Base-by-base conservation (phyloP, 306 rosid genomes). In the Cucurbita ficifolia region DNA sequence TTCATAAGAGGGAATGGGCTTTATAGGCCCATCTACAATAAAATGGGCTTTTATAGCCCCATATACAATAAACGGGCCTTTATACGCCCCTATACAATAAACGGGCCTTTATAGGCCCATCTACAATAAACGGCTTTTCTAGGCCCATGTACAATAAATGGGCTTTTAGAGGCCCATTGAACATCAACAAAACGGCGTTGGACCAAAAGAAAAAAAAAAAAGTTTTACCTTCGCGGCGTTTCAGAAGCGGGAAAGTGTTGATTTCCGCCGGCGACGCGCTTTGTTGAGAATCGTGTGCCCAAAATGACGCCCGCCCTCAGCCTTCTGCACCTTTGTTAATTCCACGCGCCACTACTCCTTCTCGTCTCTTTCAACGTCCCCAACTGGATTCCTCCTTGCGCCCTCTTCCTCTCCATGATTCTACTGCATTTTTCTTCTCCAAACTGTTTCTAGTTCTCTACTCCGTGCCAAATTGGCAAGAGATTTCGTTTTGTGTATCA, bases 1-100 rank as follows among this genome's bases (percentile, higher is more conserved):
- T 91, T 89, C 97, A 91, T 91, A 10, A 91, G 91, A 74, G 97
- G 96, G 79, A 60, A 61, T 1, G 42, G 68, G 68, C 7, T 61
- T 16, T 14, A 61, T 36, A 8, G 46, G 46, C 46, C 46, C 22
- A 61, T 36, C 46, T 40, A 4, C 0, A 8, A 8, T 36, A 61
- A 59, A 36, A 29, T 29, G 70, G 70, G 33, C 50, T 63, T 39
- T 10, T 1, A 2, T 2, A 29, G 10, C 51, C 70, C 51, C 70
- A 39, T 39, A 0, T 40, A 8, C 0, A 8, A 8, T 17, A 61
- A 60, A 61, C 2, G 42, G 68, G 46, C 7, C 35, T 36, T 16
- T 14, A 36, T 61, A 8, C 22, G 68, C 68, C 68, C 46, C 36
- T 36, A 13, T 40, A 8, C 0, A 8, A 8, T 7, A 61, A 60